Conservation (phyloP, 192 early-diverging fungal genomes). For the Anaeromyces robustus region DNA sequence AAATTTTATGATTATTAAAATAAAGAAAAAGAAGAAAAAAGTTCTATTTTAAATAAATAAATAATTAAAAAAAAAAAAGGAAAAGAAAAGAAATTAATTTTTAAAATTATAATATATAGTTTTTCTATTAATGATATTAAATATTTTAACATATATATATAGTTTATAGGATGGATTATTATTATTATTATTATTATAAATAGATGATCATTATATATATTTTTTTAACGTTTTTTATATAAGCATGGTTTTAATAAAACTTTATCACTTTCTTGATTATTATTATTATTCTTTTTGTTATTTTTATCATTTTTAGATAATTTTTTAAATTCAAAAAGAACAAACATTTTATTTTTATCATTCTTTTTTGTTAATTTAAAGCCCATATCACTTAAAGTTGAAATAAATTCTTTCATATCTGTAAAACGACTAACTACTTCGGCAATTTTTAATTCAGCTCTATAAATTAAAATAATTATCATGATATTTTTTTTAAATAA, state of each 20-base stretch:
- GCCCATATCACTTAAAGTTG: conserved; percentile 51
- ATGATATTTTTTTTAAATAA: too few species aligned
- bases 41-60: too few species aligned
- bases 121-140: too few species aligned
- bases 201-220: too few species aligned
- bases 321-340: neutral
- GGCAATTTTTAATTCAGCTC: conserved; percentile 81
- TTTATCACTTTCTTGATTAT: neutral
- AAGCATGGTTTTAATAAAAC: neutral
- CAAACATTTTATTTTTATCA: neutral
- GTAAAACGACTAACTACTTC: conserved; percentile 85
- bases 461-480: conserved; percentile 5
- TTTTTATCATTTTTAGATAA: neutral
- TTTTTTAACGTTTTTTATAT: neutral
- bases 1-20: too few species aligned
- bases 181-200: too few species aligned
- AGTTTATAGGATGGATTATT: too few species aligned
- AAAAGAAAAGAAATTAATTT: too few species aligned
- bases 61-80: too few species aligned
- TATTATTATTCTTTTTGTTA: neutral
- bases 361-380: conserved; percentile 52
- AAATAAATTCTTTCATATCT: conserved; percentile 60
- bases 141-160: too few species aligned
- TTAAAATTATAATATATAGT: too few species aligned
- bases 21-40: too few species aligned